Conservation (phyloP, 2,329 filamentous ascomycete genomes). For the Neonectria magnoliae region DNA sequence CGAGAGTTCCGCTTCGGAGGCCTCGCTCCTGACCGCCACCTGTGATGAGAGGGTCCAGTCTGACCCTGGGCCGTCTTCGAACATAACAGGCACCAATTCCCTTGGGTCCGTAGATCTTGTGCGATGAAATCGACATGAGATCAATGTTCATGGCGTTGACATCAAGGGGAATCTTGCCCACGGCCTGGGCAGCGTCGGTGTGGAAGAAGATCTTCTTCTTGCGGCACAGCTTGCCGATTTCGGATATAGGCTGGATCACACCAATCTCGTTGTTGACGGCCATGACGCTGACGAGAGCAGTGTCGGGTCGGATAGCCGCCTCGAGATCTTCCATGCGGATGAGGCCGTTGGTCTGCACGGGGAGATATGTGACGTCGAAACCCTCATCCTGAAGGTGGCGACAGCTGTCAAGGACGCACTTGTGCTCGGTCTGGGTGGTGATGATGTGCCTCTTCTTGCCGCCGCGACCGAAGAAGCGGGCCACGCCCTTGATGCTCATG, state of each 20-base stretch:
- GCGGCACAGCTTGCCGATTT: constrained; percentile 93
- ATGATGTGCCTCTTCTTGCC: constrained; percentile 99
- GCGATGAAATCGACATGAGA: constrained; percentile 97
- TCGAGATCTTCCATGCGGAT: constrained; percentile 86
- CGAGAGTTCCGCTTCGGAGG: constrained; percentile 90
- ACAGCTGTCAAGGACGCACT: constrained; percentile 97
- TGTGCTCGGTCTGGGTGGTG: constrained; percentile 97
- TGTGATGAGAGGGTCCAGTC: constrained; percentile 94
- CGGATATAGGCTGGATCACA: constrained; percentile 94
- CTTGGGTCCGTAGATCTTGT: constrained; percentile 99
- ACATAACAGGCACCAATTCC: constrained; percentile 97
- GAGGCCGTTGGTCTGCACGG: constrained; percentile 87
- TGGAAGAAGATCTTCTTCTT: constrained; percentile 97
- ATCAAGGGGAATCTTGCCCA: constrained; percentile 97
- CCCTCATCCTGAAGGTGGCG: constrained; percentile 96
- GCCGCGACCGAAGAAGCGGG: constrained; percentile 89
- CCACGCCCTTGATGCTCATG: constrained; percentile 99
- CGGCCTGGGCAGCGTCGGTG: constrained; percentile 93
- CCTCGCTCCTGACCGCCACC: constrained; percentile 97
- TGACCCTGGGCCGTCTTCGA: constrained; percentile 88
- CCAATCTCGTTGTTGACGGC: constrained; percentile 99
- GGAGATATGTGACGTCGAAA: constrained; percentile 95
- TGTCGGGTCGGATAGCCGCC: constrained; percentile 90
- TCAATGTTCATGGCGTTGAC: constrained; percentile 99
- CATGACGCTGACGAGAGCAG: constrained; percentile 95